A percentile compares a stretch with the other conserved stretches of the same genome.
Conservation (phyloP, 257 asterid genomes). For the Vinca minor region DNA sequence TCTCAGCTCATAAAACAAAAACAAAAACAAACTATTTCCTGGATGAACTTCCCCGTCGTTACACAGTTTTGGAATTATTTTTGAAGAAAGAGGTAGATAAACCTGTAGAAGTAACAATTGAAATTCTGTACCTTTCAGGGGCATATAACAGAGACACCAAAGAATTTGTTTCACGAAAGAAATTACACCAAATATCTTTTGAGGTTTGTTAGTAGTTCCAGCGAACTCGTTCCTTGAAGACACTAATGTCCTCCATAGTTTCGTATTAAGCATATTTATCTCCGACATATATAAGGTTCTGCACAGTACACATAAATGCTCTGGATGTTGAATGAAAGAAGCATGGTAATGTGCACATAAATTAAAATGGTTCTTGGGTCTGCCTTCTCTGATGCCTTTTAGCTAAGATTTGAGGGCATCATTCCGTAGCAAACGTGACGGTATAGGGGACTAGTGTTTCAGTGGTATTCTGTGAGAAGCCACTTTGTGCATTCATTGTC, state of each 20-base stretch:
- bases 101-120: background rate
- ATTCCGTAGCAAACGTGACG: no score
- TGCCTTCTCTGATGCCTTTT: no score
- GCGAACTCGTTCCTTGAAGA: background rate
- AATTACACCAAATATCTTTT: background rate
- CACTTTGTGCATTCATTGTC: no score
- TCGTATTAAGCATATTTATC: background rate
- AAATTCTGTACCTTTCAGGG: background rate
- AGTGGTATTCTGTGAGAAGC: no score
- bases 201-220: background rate
- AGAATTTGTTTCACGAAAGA: background rate
- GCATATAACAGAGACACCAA: background rate
- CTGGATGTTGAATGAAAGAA: no score
- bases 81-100: background rate
- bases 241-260: background rate
- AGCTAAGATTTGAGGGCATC: no score
- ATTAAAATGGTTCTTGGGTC: no score
- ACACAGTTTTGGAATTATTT: background rate
- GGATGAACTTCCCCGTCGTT: background rate
- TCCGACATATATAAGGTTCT: background rate
- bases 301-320: no score
- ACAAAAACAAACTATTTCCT: background rate
- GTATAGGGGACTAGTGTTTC: no score
- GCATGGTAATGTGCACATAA: no score
- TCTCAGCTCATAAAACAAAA: background rate